Evolutionary conservation across 805 yeast species (phyloP), one percentile per base, ranked within the genome.

Genomic region (Ogataea wickerhamii): DNA sequence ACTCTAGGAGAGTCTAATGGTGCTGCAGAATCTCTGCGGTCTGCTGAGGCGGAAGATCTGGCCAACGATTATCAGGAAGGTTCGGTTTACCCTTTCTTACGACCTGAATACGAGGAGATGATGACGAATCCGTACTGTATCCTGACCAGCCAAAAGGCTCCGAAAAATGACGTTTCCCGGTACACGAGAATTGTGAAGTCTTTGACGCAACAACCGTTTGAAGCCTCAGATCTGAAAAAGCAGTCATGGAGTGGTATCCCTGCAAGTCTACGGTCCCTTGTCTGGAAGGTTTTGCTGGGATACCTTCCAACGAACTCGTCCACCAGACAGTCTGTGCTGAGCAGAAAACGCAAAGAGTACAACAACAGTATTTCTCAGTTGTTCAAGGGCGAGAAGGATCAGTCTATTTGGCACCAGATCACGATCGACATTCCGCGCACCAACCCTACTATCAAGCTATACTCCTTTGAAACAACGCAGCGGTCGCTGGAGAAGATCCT

Each of bases 191-290:
- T 88, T 59, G 82, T 80, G 38, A 68, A 70, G 21, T 69, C 87
- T 3, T 61, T 91, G 23, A 63, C 67, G 5, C 63, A 61, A 18
- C 70, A 70, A 37, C 65, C 67, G n/a, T 78, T 89, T 25, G 85
- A 87, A 47, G 59, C 86, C 41, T 71, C 70, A 34, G 88, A 81
- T 35, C 68, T 93, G 37, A 73, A 87, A 45, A 79, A 83, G 55
- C 71, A 88, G 35, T 76, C 96, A 13, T 93, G 98, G 98, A 84
- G 89, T 52, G 98, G 99, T 2, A 76, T 93, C 5, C 98, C 98
- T 0, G 65, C 73, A 10, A 81, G 80, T 40, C 69, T 88, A 40
- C 70, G 98, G 41, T 85, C 97, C 0, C 63, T 82, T 28, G 78
- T 85, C 10, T 93, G 98, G 98, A 95, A 87, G 63, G 64, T 89